These are phyloP conservation scores for Cryptococcus amylolentus DNA, from an alignment of 1,284 basidiomycete species.

Conservation along the genomic window DNA sequence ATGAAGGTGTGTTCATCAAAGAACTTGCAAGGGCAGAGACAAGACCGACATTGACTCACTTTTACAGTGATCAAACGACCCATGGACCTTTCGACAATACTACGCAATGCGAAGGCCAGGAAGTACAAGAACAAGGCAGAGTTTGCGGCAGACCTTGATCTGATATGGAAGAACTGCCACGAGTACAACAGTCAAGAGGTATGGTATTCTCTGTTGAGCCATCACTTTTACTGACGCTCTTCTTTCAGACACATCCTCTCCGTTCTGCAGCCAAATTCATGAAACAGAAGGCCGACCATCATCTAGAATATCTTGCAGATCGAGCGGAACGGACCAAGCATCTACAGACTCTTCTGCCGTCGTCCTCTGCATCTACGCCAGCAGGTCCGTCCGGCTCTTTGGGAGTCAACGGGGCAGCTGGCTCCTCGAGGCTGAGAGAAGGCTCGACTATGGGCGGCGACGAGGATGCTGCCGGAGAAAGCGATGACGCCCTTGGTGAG, in stretches of 20 bases:
- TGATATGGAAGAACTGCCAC: constrained; percentile 96
- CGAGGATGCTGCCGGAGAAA: constrained; percentile 43
- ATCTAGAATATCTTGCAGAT: constrained; percentile 84
- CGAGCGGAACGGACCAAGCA: constrained; percentile 62
- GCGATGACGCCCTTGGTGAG: constrained; percentile 29
- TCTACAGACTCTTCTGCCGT: constrained; percentile 57
- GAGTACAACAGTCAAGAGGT: constrained; percentile 88
- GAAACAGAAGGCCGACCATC: constrained; percentile 68
- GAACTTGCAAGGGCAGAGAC: neutral
- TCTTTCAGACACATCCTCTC: constrained; percentile 69
- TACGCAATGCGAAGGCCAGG: constrained; percentile 84
- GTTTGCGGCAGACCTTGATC: constrained; percentile 87
- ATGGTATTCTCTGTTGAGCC: neutral
- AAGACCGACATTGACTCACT: neutral
- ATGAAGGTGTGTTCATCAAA: constrained; percentile 59
- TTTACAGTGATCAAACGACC: constrained; percentile 73
- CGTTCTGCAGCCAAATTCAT: constrained; percentile 72
- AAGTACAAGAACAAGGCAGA: constrained; percentile 90
- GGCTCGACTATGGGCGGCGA: constrained; percentile 19
- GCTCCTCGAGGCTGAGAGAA: neutral
- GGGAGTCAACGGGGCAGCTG: neutral
- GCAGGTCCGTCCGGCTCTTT: constrained; percentile 5
- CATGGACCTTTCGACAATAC: constrained; percentile 92
- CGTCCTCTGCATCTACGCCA: constrained; percentile 26
- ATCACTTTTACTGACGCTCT: neutral